Evolutionary conservation across 1,139 yeast genomes (phyloP), one percentile per base, ranked within the genome.

Genomic region (Sugiyamaella sp.): DNA sequence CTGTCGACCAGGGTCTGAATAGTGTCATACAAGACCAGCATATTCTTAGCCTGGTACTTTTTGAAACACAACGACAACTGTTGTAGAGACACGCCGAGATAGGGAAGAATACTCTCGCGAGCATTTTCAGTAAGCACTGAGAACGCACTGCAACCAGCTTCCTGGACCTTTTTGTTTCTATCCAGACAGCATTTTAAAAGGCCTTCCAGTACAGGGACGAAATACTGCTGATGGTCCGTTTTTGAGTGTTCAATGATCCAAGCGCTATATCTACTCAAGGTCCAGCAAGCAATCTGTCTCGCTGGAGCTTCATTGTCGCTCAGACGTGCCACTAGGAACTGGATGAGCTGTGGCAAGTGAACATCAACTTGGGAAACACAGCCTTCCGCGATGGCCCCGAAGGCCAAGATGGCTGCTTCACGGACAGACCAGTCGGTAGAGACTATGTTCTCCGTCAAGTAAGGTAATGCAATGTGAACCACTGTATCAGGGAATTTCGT

Each of bases 221-320:
- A 85, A 64, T 86, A 85, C 61, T 76, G 80, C 16, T 89, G 79
- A 66, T 82, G 86, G 22, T 78, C 73, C 53, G 74, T 75, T 1
- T 86, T 86, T 12, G 69, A 61, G 45, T 64, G 61, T 32, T 62
- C 63, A 38, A 68, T 66, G 17, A 91, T 86, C 97, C 97, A 91
- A 2, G 80, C 66, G 1, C 95, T 80, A 68, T 85, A 93, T 55
- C 98, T 78, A 40, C 96, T 86, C 49, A 93, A 74, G 0, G 98
- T 89, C 99, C 99, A 93, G 73, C 98, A 91, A 0, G 96, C 77
- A 52, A 93, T 93, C 69, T 89, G 96, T 61, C 98, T 80, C 8
- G 93, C 96, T 44, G 96, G 80, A 5, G 96, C 86, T 71, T 90
- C 87, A 12, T 74, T 71, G 68, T 91, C 97, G 53, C 77, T 77